These are phyloP conservation scores for Globisporangium ultimum DNA, from an alignment of 352 stramenopile genomes.

Conservation along the genomic window DNA sequence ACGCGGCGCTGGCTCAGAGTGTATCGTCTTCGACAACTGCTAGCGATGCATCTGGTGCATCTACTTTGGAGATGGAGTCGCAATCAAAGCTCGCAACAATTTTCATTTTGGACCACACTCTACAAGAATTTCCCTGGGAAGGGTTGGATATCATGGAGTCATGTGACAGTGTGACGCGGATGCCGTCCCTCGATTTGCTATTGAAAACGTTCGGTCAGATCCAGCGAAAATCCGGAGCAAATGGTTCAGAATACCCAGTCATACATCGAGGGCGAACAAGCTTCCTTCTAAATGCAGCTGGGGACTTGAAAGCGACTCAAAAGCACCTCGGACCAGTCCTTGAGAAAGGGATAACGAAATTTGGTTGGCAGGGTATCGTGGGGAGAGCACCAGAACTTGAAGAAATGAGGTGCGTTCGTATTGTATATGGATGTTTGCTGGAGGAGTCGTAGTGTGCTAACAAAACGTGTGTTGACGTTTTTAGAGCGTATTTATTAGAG, in stretches of 20 bases:
- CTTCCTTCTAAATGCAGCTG: conserved; percentile 73
- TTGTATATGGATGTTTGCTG: no score
- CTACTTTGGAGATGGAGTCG: not conserved
- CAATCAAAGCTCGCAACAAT: conserved; percentile 34
- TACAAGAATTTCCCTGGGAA: conserved; percentile 85
- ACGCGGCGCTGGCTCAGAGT: conserved; percentile 12
- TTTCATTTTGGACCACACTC: conserved; percentile 54
- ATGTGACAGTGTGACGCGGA: conserved; percentile 50
- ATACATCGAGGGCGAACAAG: conserved; percentile 35
- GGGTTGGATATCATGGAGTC: conserved; percentile 48
- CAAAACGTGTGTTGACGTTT: not conserved
- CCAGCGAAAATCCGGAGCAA: not conserved
- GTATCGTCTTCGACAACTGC: conserved; percentile 5
- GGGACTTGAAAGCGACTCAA: conserved; percentile 68
- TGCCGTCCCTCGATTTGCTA: conserved; percentile 70
- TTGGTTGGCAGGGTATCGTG: conserved; percentile 53
- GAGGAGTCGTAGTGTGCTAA: not conserved
- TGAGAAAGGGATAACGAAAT: conserved; percentile 17
- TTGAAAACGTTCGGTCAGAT: conserved; percentile 23
- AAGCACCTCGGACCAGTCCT: conserved; percentile 56
- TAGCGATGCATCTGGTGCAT: not conserved
- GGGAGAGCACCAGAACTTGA: conserved; percentile 43
- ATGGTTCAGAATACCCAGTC: not conserved
- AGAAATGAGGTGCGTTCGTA: conserved; percentile 41
- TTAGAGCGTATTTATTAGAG: conserved; percentile 42